Evolutionary conservation across 352 stramenopile species (phyloP).

Genomic region (Thalassiosira mediterranea): DNA sequence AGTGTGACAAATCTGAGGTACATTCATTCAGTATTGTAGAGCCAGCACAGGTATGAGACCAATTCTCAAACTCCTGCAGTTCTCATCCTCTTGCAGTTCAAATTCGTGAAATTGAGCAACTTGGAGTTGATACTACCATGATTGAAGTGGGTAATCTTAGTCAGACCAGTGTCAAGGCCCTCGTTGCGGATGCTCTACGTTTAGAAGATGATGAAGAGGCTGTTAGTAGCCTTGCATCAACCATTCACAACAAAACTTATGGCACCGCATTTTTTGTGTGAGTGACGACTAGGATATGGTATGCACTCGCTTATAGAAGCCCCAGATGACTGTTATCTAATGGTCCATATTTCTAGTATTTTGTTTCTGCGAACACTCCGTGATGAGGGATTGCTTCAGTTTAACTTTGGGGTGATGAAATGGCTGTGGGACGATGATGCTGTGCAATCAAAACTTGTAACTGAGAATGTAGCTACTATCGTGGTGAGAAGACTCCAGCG

Average conservation of each 20-base stretch:
- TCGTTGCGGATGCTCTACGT: slow-evolving; percentile 4
- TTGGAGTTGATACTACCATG: background rate
- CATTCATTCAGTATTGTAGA: no score
- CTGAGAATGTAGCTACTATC: slow-evolving; percentile 18
- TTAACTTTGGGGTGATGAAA: slow-evolving; percentile 23
- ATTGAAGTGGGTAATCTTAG: slow-evolving; percentile 10
- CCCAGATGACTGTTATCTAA: no score
- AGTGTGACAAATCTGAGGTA: no score
- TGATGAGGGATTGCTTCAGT: slow-evolving; percentile 23
- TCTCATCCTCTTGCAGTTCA: background rate
- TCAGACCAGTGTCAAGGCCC: background rate
- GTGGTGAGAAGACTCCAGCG: slow-evolving; percentile 17
- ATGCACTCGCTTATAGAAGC: no score
- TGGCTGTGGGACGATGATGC: slow-evolving; percentile 28
- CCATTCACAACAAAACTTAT: slow-evolving; percentile 5
- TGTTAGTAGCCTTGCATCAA: slow-evolving; percentile 11
- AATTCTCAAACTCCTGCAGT: background rate
- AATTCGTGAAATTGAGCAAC: slow-evolving; percentile 6
- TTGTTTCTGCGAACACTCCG: slow-evolving; percentile 25
- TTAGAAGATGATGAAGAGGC: background rate
- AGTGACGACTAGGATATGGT: no score
- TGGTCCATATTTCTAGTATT: no score
- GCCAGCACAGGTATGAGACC: no score
- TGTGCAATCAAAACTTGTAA: slow-evolving; percentile 18
- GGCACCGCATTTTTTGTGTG: slow-evolving; percentile 35